Evolutionary conservation across 768 basidiomycete species (phyloP).

Genomic region (Phaffia tasmanica): DNA sequence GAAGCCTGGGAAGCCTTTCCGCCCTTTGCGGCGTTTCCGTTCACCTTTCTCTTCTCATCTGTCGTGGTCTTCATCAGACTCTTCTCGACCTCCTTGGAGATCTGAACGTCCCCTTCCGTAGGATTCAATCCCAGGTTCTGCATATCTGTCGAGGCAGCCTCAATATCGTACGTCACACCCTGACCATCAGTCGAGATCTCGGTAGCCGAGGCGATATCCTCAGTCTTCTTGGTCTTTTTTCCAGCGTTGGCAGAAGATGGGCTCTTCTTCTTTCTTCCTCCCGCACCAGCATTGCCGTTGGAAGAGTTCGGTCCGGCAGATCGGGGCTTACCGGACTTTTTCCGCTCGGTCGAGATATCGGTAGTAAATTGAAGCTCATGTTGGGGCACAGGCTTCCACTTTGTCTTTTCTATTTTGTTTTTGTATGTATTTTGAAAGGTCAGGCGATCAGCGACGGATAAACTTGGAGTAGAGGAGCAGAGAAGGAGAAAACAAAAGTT

Average conservation of each 20-base stretch:
- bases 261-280: constrained; percentile 2
- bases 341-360: neutral
- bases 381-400: no score
- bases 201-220: neutral
- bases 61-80: constrained; percentile 16
- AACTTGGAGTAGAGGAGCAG: neutral
- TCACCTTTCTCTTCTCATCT: neutral
- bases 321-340: constrained; percentile 17
- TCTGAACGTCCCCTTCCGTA: constrained; percentile 4
- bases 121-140: no score
- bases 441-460: no score
- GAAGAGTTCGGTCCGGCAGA: constrained; percentile 18
- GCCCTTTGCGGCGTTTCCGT: neutral
- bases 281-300: constrained; percentile 18
- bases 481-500: neutral
- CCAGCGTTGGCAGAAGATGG: neutral
- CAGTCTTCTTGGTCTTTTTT: constrained; percentile 6
- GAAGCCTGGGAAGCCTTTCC: neutral
- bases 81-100: constrained; percentile 22
- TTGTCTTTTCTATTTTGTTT: no score
- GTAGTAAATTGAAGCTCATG: no score
- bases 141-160: no score
- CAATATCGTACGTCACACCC: no score
- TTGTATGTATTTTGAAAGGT: no score
- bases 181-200: no score